Base-by-base conservation (phyloP, 2,329 filamentous ascomycete genomes). In the Fusarium sp. region DNA sequence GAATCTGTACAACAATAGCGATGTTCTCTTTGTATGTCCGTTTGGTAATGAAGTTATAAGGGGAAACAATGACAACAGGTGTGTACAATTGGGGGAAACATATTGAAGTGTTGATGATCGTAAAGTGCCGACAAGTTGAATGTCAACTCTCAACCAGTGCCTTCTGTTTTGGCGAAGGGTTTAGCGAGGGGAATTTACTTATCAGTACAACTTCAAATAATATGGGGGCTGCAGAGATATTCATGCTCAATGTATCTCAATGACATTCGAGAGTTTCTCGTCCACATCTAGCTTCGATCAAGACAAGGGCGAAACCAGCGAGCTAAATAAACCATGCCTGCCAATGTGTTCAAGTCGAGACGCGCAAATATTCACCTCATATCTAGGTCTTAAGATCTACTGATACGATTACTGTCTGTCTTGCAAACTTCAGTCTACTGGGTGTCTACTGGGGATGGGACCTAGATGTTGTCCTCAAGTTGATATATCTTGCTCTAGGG, bases 221-320 rank as follows among this genome's bases (percentile, higher is more conserved):
- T 0, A n/a, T 38, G 10, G 11, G 9, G 18, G 6, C 6, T n/a
- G 3, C 10, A 38, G 4, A 38, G 10, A 38, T 7, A 12, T 38
- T 11, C 32, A 6, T n/a, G 34, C 18, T n/a, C 34, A 38, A 38
- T n/a, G 6, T 38, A 38, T n/a, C 18, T n/a, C 34, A n/a, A n/a
- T 12, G 18, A n/a, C 10, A n/a, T n/a, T 10, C 10, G 7, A 10
- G 18, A 18, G 10, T 38, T 38, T 11, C 34, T 38, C 10, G 6
- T 12, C 10, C 34, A 38, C n/a, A 4, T 7, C 10, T 4, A 12
- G 18, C 34, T 38, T 38, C 11, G 34, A 38, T 38, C 34, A 38
- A 38, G 1, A n/a, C 34, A n/a, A n/a, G 10, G 18, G 4, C 2
- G 34, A 12, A 18, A 7, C n/a, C 0, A 10, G 34, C 7, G 10